A percentile compares a stretch with the other conserved stretches of the same genome.
These are phyloP conservation scores for Picea abies DNA, from an alignment of 83 land plant species.

Conservation along the genomic window DNA sequence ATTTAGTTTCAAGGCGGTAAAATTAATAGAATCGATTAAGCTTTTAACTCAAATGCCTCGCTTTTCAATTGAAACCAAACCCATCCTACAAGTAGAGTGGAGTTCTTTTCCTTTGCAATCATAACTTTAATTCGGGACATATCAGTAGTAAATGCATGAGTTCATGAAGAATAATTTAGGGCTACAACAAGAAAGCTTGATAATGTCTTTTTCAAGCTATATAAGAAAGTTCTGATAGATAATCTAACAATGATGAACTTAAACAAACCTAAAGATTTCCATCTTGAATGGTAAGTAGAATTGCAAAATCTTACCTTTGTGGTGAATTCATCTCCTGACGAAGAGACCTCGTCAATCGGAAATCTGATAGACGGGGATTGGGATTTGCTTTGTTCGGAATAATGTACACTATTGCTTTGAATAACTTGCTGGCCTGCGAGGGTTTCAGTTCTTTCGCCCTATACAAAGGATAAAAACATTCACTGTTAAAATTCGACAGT, in stretches of 20 bases:
- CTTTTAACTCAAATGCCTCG: background rate
- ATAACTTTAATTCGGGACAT: no score
- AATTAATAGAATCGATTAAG: background rate
- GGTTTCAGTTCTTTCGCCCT: background rate
- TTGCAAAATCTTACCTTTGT: constrained; percentile 11
- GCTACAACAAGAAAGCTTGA: no score
- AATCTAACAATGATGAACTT: no score
- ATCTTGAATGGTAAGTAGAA: background rate
- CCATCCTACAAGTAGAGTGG: background rate
- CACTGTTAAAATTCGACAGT: background rate
- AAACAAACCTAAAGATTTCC: background rate
- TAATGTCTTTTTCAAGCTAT: no score
- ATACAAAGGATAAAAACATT: background rate
- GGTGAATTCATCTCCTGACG: constrained; percentile 8
- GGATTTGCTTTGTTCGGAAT: constrained; percentile 13
- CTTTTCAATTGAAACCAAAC: background rate
- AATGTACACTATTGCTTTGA: background rate
- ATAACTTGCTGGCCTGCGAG: background rate
- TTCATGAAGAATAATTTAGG: background rate
- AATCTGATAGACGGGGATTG: background rate
- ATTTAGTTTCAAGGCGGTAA: background rate
- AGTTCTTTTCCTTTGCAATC: background rate
- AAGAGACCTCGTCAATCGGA: constrained; percentile 1
- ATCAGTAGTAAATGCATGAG: background rate
- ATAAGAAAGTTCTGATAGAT: no score